A percentile compares a stretch with the other conserved stretches of the same genome.
phyloP scores from a whole-genome alignment of 768 basidiomycete species.

The Tricholoma sp. region DNA sequence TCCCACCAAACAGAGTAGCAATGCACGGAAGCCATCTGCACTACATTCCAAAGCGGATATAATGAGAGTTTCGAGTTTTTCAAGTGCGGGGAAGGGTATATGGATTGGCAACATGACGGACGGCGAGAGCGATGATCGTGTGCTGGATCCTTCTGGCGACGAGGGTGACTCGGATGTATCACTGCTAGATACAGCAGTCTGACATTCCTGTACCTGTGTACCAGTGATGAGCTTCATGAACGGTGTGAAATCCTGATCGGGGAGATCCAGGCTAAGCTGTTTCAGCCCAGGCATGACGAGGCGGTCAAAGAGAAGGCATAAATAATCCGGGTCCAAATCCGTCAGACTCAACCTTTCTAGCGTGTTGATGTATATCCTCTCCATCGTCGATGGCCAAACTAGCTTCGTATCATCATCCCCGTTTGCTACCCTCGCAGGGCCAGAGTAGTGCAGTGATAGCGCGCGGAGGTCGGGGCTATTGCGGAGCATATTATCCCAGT shows the following conservation, averaged over 20 bases:
- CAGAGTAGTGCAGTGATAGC: conserved; percentile 55
- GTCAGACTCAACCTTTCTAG: conserved; percentile 45
- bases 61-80: conserved; percentile 29
- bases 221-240: conserved; percentile 37
- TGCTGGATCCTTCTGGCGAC: background rate
- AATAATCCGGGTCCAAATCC: conserved; percentile 53
- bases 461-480: conserved; percentile 41
- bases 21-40: conserved; percentile 23
- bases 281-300: conserved; percentile 41
- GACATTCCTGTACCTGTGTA: background rate
- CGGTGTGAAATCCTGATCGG: conserved; percentile 49
- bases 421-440: conserved; percentile 33
- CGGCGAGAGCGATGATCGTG: background rate
- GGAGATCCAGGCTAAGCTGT: conserved; percentile 44
- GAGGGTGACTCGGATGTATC: background rate
- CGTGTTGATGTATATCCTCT: conserved; percentile 29
- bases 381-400: conserved; percentile 28
- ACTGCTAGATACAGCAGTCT: background rate
- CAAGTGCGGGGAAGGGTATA: conserved; percentile 26
- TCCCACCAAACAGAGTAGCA: conserved; percentile 29
- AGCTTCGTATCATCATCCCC: conserved; percentile 24
- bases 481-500: conserved; percentile 52
- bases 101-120: conserved; percentile 1
- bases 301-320: conserved; percentile 40
- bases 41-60: conserved; percentile 41